Evolutionary conservation across 257 asterid species (phyloP), one percentile per base, ranked within the genome.

Genomic region (Rhazya stricta): DNA sequence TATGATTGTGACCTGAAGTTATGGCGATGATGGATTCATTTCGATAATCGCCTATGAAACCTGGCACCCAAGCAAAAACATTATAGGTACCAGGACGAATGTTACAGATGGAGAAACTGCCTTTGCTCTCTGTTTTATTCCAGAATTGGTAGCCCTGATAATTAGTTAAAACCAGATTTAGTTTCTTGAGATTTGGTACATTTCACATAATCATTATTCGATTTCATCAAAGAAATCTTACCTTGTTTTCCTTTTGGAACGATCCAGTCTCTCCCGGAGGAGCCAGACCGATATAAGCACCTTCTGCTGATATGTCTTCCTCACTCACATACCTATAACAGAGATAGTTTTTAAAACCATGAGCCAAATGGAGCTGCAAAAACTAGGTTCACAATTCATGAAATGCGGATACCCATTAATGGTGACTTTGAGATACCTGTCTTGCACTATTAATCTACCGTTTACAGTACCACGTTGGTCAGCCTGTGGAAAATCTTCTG

Each of bases 161-260:
- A 43, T 34, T 53, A 60, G 29, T 6, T 19, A 73, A 73, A 73
- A 37, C 10, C 27, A 73, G 25, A 32, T 11, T 66, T 27, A 25
- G 5, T 67, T 42, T 37, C 51, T 90, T 85, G 67, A 30, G 32
- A 30, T 13, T 61, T 61, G 41, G 42, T 4, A 25, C 67, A 16
- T 15, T n/a, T 30, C 37, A 60, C 39, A 29, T 27, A 3, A 60
- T 27, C 32, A 29, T 15, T 32, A 62, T 18, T 34, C 25, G 1
- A 37, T 34, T 34, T 63, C 65, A 36, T 8, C 0, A 42, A 42
- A 30, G 19, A 6, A 70, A 72, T 87, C 96, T 96, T 11, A 82
- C 97, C 94, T 91, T 91, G 96, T 88, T 80, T 84, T 93, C 98
- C 79, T 84, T 89, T 77, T 91, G 96, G 87, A 92, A 93, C 69